Conservation (phyloP, 345 rosid species). For the Leavenworthia alabamica region DNA sequence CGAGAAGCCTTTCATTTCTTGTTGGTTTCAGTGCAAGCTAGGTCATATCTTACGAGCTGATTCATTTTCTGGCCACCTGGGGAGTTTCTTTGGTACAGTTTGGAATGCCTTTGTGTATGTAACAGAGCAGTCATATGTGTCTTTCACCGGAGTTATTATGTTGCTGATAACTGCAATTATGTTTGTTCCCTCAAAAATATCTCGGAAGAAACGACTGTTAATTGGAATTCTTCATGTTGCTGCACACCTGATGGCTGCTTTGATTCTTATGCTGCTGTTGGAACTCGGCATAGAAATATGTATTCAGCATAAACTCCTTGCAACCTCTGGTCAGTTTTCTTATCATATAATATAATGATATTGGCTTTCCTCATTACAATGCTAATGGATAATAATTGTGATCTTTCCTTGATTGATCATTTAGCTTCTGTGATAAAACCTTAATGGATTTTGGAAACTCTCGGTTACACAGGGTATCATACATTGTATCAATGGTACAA, state of each 20-base stretch:
- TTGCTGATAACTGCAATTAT: constrained; percentile 54
- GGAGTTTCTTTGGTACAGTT: constrained; percentile 68
- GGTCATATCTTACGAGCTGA: constrained; percentile 69
- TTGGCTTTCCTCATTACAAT: background rate
- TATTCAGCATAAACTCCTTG: constrained; percentile 70
- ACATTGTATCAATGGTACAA: constrained; percentile 85
- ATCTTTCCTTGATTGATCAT: background rate
- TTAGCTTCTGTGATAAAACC: background rate
- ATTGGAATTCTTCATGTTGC: constrained; percentile 74
- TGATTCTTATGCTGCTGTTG: constrained; percentile 76
- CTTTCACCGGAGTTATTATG: constrained; percentile 59
- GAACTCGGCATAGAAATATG: constrained; percentile 86
- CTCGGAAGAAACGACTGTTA: constrained; percentile 62
- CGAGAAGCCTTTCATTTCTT: background rate
- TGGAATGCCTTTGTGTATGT: constrained; percentile 58
- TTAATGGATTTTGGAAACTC: background rate
- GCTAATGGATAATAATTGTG: background rate
- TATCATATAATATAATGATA: background rate
- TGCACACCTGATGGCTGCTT: constrained; percentile 73
- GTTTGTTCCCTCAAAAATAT: constrained; percentile 77
- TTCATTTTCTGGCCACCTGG: constrained; percentile 70
- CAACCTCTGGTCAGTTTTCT: constrained; percentile 61
- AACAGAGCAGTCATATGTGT: constrained; percentile 60
- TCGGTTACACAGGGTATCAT: constrained; percentile 60
- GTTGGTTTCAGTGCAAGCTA: constrained; percentile 68